Evolutionary conservation across 2,329 filamentous ascomycete species (phyloP).

Genomic region (Phaeosphaeria sp.): DNA sequence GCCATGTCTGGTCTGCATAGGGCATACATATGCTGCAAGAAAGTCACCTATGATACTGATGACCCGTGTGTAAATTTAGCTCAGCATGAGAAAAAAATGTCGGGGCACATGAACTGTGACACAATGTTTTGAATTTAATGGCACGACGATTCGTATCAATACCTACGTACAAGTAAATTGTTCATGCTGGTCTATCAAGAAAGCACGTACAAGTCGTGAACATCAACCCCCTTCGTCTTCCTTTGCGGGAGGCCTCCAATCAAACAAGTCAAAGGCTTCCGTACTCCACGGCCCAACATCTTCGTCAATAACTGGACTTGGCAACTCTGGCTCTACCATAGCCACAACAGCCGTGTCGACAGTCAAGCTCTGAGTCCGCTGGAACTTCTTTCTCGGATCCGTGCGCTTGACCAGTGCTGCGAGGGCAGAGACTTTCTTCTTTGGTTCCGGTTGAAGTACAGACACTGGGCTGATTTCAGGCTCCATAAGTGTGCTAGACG

Average conservation of each 20-base stretch:
- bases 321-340: conserved; percentile 22
- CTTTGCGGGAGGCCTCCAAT: conserved; percentile 60
- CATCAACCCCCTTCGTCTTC: conserved; percentile 4
- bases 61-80: no score
- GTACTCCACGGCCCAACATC: conserved; percentile 72
- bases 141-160: no score
- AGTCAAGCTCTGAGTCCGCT: conserved; percentile 35
- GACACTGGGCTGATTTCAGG: not conserved
- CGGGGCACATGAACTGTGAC: no score
- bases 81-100: no score
- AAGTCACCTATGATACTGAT: no score
- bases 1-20: no score
- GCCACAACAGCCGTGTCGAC: conserved; percentile 24
- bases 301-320: conserved; percentile 54
- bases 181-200: no score
- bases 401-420: conserved; percentile 39
- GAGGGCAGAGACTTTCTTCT: conserved; percentile 26
- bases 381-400: conserved; percentile 39
- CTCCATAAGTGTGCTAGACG: not conserved
- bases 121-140: no score
- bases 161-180: no score
- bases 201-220: no score
- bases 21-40: no score
- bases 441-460: conserved; percentile 5
- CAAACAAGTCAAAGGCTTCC: conserved; percentile 72